Evolutionary conservation across 1,139 yeast genomes (phyloP), one percentile per base, ranked within the genome.

Genomic region (Zygotorulaspora mrakii): DNA sequence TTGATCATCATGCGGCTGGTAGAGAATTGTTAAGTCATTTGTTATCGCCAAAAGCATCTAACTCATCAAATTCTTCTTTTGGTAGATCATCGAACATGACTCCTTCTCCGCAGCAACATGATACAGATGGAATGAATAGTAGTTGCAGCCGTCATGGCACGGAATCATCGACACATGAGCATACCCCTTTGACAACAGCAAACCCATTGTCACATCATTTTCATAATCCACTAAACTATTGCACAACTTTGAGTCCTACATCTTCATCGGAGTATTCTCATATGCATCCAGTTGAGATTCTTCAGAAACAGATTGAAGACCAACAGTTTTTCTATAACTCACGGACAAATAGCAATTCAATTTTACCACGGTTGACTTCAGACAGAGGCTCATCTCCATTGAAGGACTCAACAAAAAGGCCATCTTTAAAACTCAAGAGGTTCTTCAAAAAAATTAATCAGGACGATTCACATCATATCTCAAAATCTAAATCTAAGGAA

Each of bases 361-460:
- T 41, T 26, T 26, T 41, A 12, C 39, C 42, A 6, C 24, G 40
- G 25, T 21, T 40, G 26, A 39, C 37, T 17, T 22, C 46, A n/a
- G 20, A 30, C 37, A 21, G 43, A 26, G 32, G 39, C 34, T 13
- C 35, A 29, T 26, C 39, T 23, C 21, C 32, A 18, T 36, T 29
- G 7, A 32, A 18, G 4, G 37, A 29, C 7, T 38, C 36, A 22
- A 22, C 37, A 27, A 45, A 46, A 34, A 61, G 55, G 49, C 61
- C 55, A 34, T 57, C 66, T 3, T 37, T 62, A 29, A 58, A 54
- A 33, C 40, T 64, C 47, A 62, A 61, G 37, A 50, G 68, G 35
- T 64, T 64, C 47, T 61, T 64, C 47, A 64, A 64, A 47, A 62
- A 58, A 39, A 49, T 61, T 12, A 54, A 14, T 16, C 45, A 49